phyloP scores from a whole-genome alignment of 2,329 filamentous ascomycete species.

The Albifimbria verrucaria region DNA sequence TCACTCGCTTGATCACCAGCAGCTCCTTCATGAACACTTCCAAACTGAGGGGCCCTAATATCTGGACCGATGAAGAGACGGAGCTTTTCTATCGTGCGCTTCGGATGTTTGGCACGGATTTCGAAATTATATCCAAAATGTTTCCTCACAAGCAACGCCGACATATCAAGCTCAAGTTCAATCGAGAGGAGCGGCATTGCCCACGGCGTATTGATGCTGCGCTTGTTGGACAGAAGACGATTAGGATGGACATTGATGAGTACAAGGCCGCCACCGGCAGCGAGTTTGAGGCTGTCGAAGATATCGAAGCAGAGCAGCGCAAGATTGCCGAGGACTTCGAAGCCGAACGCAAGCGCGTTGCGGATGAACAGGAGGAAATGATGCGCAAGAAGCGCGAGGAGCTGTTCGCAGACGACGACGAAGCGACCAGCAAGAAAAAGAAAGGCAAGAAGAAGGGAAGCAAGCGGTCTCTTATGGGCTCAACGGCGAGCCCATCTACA shows the following conservation, averaged over 20 bases:
- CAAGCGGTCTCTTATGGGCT: slow-evolving; percentile 31
- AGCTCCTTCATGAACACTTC: slow-evolving; percentile 61
- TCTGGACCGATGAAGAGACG: slow-evolving; percentile 70
- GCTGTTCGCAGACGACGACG: slow-evolving; percentile 42
- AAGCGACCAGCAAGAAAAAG: slow-evolving; percentile 26
- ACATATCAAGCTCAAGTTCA: slow-evolving; percentile 80
- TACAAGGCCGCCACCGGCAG: slow-evolving; percentile 53
- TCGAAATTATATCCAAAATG: slow-evolving; percentile 74
- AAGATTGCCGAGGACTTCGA: slow-evolving; percentile 42
- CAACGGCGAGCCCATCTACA: slow-evolving; percentile 31
- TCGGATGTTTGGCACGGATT: slow-evolving; percentile 77
- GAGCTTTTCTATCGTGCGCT: slow-evolving; percentile 74
- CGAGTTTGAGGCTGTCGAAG: slow-evolving; percentile 53
- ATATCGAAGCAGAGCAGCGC: slow-evolving; percentile 53
- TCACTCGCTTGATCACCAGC: slow-evolving; percentile 68
- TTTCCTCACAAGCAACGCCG: slow-evolving; percentile 69
- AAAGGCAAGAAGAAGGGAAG: slow-evolving; percentile 29
- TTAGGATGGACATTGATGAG: slow-evolving; percentile 57
- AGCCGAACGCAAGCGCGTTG: slow-evolving; percentile 37
- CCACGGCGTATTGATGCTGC: slow-evolving; percentile 61
- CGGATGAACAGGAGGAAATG: slow-evolving; percentile 45
- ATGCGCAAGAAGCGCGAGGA: slow-evolving; percentile 46
- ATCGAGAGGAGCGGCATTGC: slow-evolving; percentile 69
- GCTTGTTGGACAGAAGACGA: slow-evolving; percentile 57
- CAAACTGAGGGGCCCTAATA: slow-evolving; percentile 60